Percentiles rank a stretch among this genome's conserved stretches.
phyloP scores from a whole-genome alignment of 345 rosid genomes.

The Angophora floribunda region DNA sequence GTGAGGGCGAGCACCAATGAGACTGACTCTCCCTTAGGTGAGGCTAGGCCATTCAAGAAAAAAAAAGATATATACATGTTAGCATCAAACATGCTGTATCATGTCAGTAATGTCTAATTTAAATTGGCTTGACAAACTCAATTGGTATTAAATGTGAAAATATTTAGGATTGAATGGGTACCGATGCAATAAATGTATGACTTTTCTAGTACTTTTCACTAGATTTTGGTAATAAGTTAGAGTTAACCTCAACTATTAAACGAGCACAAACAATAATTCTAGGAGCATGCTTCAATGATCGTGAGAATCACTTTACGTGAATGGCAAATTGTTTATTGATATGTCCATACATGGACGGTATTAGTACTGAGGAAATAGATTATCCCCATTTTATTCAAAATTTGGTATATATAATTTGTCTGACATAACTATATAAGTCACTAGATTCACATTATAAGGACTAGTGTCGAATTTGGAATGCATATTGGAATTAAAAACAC shows the following conservation, averaged over 20 bases:
- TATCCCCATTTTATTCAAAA: not conserved
- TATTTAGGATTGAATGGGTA: too few species aligned
- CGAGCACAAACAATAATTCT: not conserved
- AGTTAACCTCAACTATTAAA: not conserved
- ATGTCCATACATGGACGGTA: not conserved
- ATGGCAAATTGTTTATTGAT: not conserved
- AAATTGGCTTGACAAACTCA: fast-evolving
- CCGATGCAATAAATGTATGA: not conserved
- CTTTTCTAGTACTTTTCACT: not conserved
- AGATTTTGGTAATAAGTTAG: not conserved
- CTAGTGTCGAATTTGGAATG: not conserved
- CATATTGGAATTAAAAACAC: not conserved
- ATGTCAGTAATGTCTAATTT: too few species aligned
- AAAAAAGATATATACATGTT: too few species aligned
- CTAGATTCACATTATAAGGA: not conserved
- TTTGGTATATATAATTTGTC: not conserved
- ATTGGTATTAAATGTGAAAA: not conserved
- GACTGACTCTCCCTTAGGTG: too few species aligned
- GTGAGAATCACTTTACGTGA: not conserved
- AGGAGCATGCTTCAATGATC: not conserved
- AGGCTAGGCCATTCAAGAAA: too few species aligned
- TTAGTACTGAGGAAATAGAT: too few species aligned
- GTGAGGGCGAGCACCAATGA: too few species aligned
- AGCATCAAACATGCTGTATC: too few species aligned
- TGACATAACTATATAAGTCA: not conserved